Evolutionary conservation across 148 eudicot genomes (phyloP).

Genomic region (Heliosperma pusillum): DNA sequence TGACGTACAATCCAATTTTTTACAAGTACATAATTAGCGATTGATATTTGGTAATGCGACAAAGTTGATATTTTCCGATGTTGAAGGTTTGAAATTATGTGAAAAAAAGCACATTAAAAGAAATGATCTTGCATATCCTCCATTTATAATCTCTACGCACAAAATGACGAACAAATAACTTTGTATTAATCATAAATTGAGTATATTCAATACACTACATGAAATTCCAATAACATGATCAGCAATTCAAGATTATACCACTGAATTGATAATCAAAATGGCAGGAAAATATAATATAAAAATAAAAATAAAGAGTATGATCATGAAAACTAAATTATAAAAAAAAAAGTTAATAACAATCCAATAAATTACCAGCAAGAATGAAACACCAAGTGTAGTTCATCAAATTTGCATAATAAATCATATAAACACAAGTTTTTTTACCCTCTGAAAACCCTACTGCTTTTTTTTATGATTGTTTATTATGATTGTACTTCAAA

Average conservation of each 20-base stretch:
- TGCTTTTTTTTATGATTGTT: constrained; percentile 27
- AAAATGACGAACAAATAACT: not conserved
- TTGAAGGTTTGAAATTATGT: too few species aligned
- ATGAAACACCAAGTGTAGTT: constrained; percentile 37
- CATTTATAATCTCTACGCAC: not conserved
- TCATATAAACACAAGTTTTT: constrained; percentile 41
- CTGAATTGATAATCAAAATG: constrained; percentile 31
- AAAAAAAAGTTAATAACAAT: constrained; percentile 34
- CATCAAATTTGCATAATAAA: constrained; percentile 28
- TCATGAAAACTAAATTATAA: not conserved
- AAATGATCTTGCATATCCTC: too few species aligned
- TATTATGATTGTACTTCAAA: constrained; percentile 17
- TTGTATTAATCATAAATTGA: not conserved
- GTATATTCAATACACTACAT: not conserved
- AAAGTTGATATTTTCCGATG: too few species aligned
- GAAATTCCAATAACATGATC: not conserved
- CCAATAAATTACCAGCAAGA: constrained; percentile 38
- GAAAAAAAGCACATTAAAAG: too few species aligned
- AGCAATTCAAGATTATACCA: constrained; percentile 41
- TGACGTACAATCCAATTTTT: too few species aligned
- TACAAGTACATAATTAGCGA: too few species aligned
- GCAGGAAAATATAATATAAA: constrained; percentile 23
- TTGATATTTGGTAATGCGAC: too few species aligned
- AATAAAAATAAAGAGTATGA: constrained; percentile 25
- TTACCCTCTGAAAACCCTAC: constrained; percentile 50